A percentile compares a stretch with the other conserved stretches of the same genome.
Conservation (phyloP, 1,284 basidiomycete species). For the Erythrobasidium hasegawianum region DNA sequence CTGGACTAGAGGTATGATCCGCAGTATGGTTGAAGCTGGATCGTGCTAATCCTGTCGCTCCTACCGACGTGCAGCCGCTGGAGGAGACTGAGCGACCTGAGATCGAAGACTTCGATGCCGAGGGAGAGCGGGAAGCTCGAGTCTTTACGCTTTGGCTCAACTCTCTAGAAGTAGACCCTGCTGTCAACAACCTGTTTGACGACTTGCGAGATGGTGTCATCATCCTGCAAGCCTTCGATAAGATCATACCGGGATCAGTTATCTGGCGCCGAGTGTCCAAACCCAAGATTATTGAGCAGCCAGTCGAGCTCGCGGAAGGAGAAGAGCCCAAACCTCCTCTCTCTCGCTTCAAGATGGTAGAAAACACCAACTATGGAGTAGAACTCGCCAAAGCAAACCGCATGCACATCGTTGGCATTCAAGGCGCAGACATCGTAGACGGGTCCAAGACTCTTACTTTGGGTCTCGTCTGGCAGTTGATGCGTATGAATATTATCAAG, state of each 20-base stretch:
- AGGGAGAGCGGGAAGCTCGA: conserved; percentile 94
- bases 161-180: conserved; percentile 90
- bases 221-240: conserved; percentile 94
- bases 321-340: conserved; percentile 73
- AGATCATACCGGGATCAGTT: conserved; percentile 85
- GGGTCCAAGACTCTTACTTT: conserved; percentile 85
- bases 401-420: conserved; percentile 95
- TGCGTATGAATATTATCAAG: conserved; percentile 85
- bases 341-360: conserved; percentile 93
- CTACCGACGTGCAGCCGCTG: conserved; percentile 57
- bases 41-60: too few species aligned
- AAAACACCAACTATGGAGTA: conserved; percentile 95
- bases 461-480: conserved; percentile 95
- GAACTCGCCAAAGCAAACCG: conserved; percentile 87
- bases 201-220: conserved; percentile 84
- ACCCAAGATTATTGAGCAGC: conserved; percentile 50
- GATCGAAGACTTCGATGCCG: conserved; percentile 96
- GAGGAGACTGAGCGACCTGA: conserved; percentile 73
- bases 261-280: conserved; percentile 91
- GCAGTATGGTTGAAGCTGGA: neutral
- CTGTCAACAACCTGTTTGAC: conserved; percentile 94
- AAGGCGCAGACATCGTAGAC: conserved; percentile 95
- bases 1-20: conserved; percentile 63
- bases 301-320: conserved; percentile 59
- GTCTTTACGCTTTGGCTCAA: conserved; percentile 99